These are phyloP conservation scores for Craspedostauros australis DNA, from an alignment of 108 stramenopile genomes.

Conservation along the genomic window DNA sequence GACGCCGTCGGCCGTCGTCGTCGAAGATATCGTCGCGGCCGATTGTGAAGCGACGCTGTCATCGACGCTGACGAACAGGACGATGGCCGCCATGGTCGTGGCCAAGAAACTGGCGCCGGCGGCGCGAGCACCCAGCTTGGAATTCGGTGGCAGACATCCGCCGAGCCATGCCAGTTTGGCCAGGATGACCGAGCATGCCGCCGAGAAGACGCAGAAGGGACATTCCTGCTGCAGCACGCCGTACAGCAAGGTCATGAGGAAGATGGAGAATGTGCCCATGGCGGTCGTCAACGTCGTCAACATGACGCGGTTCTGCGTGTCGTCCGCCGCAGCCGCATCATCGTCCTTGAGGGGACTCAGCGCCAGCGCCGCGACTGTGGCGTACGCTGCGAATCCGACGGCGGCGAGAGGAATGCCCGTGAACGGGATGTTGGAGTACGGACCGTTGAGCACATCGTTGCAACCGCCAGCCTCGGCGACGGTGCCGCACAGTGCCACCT, in stretches of 20 bases:
- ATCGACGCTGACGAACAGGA: constrained; percentile 12
- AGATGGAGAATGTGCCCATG: constrained; percentile 87
- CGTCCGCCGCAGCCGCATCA: constrained; percentile 15
- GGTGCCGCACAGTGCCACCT: too few relatives aligned
- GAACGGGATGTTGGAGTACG: constrained; percentile 57
- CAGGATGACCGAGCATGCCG: constrained; percentile 45
- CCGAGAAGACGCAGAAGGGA: constrained; percentile 82
- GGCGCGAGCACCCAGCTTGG: constrained; percentile 1
- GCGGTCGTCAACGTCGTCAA: constrained; percentile 69
- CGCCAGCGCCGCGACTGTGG: constrained; percentile 39
- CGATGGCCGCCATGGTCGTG: constrained; percentile 12
- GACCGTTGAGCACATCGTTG: constrained; percentile 53
- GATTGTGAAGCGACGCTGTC: not conserved
- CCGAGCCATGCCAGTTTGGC: constrained; percentile 53
- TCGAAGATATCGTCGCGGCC: not conserved
- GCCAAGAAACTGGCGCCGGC: constrained; percentile 9
- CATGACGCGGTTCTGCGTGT: constrained; percentile 41
- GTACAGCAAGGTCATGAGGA: constrained; percentile 71
- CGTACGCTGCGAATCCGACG: constrained; percentile 62
- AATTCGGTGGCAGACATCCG: constrained; percentile 38
- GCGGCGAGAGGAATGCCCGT: constrained; percentile 53
- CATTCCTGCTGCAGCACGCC: constrained; percentile 70
- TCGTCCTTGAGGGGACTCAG: constrained; percentile 22
- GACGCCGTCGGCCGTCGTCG: constrained; percentile 6
- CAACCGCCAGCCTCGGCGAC: constrained; percentile 15